phyloP scores from a whole-genome alignment of 202 grass and related monocot species.

The Panicum virgatum region DNA sequence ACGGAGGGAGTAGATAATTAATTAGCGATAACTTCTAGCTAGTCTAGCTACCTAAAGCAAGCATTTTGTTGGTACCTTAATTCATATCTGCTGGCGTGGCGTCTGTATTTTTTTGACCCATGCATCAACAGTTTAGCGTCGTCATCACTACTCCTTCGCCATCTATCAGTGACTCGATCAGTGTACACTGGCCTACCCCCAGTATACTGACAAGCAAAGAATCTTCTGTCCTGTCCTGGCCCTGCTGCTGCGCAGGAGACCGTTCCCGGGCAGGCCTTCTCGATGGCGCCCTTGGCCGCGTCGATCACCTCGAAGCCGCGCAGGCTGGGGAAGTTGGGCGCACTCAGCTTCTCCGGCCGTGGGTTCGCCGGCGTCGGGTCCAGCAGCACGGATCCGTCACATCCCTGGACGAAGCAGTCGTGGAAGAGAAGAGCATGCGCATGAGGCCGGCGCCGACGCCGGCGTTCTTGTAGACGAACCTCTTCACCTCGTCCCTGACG shows the following conservation, averaged over 20 bases:
- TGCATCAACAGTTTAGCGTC: too few relatives aligned
- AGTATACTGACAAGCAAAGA: too few relatives aligned
- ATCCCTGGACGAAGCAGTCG: conserved; percentile 74
- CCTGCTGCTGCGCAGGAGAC: conserved; percentile 36
- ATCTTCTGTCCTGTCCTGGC: too few relatives aligned
- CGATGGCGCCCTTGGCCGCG: conserved; percentile 22
- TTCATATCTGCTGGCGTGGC: too few relatives aligned
- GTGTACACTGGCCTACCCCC: too few relatives aligned
- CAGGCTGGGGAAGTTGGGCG: not conserved
- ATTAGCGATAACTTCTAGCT: too few relatives aligned
- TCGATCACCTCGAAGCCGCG: conserved; percentile 29
- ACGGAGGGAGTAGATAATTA: too few relatives aligned
- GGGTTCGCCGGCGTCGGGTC: conserved; percentile 25
- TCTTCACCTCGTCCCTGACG: conserved; percentile 10
- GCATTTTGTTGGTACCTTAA: too few relatives aligned
- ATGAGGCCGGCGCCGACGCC: conserved; percentile 67
- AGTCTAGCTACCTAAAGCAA: too few relatives aligned
- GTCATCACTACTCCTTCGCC: too few relatives aligned
- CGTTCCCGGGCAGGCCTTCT: conserved; percentile 1
- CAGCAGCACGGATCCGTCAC: conserved; percentile 27
- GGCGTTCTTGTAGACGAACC: conserved; percentile 16
- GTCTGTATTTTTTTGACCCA: too few relatives aligned
- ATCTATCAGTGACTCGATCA: too few relatives aligned
- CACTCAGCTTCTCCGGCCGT: conserved; percentile 23
- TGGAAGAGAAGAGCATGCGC: conserved; percentile 67